Conservation (phyloP, 1,284 basidiomycete species). For the Leccinum solheimii region DNA sequence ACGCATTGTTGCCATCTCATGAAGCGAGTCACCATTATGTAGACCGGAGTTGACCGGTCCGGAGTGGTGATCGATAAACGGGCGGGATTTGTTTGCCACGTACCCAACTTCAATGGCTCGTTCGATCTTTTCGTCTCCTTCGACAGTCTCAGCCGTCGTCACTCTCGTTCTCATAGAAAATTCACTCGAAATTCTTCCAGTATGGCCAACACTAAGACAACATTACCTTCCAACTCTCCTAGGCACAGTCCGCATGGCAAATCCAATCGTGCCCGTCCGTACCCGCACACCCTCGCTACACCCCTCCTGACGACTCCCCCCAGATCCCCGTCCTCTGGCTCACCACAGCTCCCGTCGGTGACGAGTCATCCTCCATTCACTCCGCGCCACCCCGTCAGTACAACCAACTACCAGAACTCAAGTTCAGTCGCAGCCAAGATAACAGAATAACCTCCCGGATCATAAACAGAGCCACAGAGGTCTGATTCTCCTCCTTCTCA, state of each 20-base stretch:
- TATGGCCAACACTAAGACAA: conserved; percentile 58
- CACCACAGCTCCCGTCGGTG: conserved; percentile 36
- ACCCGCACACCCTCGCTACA: not conserved
- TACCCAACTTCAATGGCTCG: not conserved
- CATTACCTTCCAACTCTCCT: conserved; percentile 53
- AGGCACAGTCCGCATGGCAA: conserved; percentile 40
- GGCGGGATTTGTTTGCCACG: conserved; percentile 12
- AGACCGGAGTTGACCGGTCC: not conserved
- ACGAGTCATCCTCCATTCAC: conserved; percentile 35
- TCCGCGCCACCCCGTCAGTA: conserved; percentile 34
- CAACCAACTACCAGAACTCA: conserved; percentile 44
- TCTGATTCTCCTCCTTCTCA: conserved; percentile 25
- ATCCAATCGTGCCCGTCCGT: conserved; percentile 41
- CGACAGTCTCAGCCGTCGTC: conserved; percentile 44
- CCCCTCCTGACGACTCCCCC: not conserved
- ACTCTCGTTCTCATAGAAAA: conserved; percentile 64
- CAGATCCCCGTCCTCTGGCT: conserved; percentile 46
- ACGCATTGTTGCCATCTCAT: not conserved
- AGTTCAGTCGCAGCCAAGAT: conserved; percentile 43
- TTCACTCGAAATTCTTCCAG: conserved; percentile 46
- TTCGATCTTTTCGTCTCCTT: conserved; percentile 38
- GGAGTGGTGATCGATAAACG: conserved; percentile 20
- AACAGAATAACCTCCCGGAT: conserved; percentile 47
- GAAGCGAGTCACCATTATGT: not conserved
- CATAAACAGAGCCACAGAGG: conserved; percentile 47